Evolutionary conservation across 495 filamentous ascomycete species (phyloP), one percentile per base, ranked within the genome.

Genomic region (Aspergillus egyptiacus): DNA sequence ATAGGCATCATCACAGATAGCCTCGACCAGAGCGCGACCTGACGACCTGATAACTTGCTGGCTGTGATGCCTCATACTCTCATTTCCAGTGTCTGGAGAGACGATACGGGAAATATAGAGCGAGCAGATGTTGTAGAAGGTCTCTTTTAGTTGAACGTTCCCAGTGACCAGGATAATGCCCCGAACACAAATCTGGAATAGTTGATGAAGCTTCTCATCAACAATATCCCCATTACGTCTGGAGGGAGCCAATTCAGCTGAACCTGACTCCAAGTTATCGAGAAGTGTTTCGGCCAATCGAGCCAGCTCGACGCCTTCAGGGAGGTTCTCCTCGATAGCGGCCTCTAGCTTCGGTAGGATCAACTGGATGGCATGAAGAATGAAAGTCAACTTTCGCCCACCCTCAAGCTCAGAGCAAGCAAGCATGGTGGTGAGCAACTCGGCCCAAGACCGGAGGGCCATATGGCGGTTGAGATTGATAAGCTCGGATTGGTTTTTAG

Each of bases 1-100:
- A 63, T 90, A 89, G 43, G 89, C 93, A 72, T 99, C 93, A 63
- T 97, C 91, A 61, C 89, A 96, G 48, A 95, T 76, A 11, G 87
- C 80, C 59, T 93, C 87, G 39, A 97, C 75, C 6, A 95, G 71
- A 46, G 81, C 77, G 51, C 87, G 83, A 43, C 93, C 90, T 27
- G 84, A 77, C 14, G 79, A 66, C 54, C 85, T 89, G 56, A 97
- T 77, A 2, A 85, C 82, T 50, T 83, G 85, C 44, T 85, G 79
- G 32, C 79, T 86, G 53, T 88, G 83, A 36, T 76, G 73, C 35
- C 75, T 72, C 5, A 74, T 70, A 20, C 44, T 61, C 9, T 66
- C 60, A 36, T 71, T 61, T n/a, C 55, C 53, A 17, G 60, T 43
- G 18, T 58, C 56, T 2, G 64, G 58, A 46, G 60, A 62, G 80